These are phyloP conservation scores for Pichia pseudocactophila DNA, from an alignment of 805 yeast genomes.

Conservation along the genomic window DNA sequence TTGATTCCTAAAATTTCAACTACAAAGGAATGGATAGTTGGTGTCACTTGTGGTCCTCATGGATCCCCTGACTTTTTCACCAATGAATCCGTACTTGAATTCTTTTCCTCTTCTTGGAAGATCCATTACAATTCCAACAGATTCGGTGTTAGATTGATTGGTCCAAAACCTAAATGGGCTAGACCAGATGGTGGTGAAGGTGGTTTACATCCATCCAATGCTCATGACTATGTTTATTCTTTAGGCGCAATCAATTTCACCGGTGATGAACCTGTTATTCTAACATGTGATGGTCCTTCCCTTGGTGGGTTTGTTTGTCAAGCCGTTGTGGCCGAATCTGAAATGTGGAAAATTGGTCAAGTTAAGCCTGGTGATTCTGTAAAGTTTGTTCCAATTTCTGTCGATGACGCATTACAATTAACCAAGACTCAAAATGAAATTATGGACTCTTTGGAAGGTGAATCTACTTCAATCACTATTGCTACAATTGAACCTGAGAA, in stretches of 20 bases:
- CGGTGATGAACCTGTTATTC: conserved; percentile 96
- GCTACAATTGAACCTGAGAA: conserved; percentile 42
- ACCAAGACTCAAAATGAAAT: conserved; percentile 51
- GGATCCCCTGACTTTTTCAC: conserved; percentile 94
- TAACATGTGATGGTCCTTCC: conserved; percentile 96
- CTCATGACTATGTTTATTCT: conserved; percentile 95
- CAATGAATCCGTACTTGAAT: conserved; percentile 61
- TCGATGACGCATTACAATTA: conserved; percentile 57
- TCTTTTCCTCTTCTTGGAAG: conserved; percentile 78
- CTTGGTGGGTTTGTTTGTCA: conserved; percentile 96
- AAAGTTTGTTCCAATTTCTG: conserved; percentile 69
- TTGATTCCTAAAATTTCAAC: conserved; percentile 45
- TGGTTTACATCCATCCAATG: conserved; percentile 97
- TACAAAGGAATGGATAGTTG: conserved; percentile 66
- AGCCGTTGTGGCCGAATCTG: conserved; percentile 92
- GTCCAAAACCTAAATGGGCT: conserved; percentile 97
- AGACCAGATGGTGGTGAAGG: conserved; percentile 96
- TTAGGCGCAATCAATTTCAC: conserved; percentile 96
- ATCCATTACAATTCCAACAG: conserved; percentile 95
- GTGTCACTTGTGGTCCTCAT: conserved; percentile 95
- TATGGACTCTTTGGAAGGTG: conserved; percentile 39
- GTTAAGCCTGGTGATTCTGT: conserved; percentile 89
- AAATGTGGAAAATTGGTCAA: conserved; percentile 98
- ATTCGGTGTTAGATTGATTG: conserved; percentile 89
- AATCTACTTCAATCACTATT: conserved; percentile 23